Evolutionary conservation across 2,329 filamentous ascomycete species (phyloP), one percentile per base, ranked within the genome.

Genomic region (Aquanectria penicillioides): DNA sequence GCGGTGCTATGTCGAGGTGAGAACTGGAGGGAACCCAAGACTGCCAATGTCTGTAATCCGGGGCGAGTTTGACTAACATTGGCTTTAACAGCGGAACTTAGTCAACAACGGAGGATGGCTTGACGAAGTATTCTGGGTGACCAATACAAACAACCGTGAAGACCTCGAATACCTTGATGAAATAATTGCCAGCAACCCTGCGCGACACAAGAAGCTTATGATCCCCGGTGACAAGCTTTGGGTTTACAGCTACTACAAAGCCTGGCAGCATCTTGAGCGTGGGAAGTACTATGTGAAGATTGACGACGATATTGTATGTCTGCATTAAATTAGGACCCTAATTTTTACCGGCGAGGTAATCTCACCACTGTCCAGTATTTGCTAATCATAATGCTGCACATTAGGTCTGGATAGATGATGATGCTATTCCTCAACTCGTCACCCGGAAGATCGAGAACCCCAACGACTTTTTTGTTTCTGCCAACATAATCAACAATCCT

Each of bases 231-330:
- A 53, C 7, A 48, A 41, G 10, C 36, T 59, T 1, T 12, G 6
- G 9, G 62, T 60, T 2, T 64, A 66, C 36, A 56, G 63, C 3
- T 66, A 59, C 11, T 66, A 53, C 18, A 49, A 64, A 8, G 62
- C 64, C 18, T 66, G 63, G 63, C 59, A 44, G 31, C 33, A 59
- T n/a, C 17, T 66, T 3, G 63, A 66, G 2, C 49, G 63, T 15
- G 63, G 57, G 13, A 66, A 66, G 15, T 66, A 66, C 36, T 66
- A 66, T 23, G 63, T 66, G 40, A 66, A 66, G 40, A 66, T 66
- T n/a, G 63, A 66, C 1, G 63, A 66, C n/a, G 55, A 58, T 48
- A 47, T 58, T 48, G 55, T 58, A 31, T 2, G 49, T 57, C 18
- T 6, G 8, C 5, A 4, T 20, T 1, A 22, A 18, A 10, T 37